Evolutionary conservation across 2,329 filamentous ascomycete species (phyloP).

Genomic region (Blastomyces percursus): DNA sequence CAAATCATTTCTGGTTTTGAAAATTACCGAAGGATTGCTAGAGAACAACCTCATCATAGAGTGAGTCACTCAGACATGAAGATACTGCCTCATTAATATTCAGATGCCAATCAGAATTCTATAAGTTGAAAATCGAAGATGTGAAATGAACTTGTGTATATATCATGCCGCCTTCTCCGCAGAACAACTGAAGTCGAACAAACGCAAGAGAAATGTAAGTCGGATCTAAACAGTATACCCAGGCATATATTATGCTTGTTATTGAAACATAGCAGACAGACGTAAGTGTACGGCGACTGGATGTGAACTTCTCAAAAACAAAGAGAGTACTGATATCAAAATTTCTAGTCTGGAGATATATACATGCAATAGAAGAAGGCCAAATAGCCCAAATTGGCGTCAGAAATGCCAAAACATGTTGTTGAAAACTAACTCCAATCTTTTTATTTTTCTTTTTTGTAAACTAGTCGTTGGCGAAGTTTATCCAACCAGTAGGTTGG

Average conservation of each 20-base stretch:
- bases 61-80: no score
- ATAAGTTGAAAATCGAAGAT: not conserved
- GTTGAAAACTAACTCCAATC: not conserved
- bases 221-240: not conserved
- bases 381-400: not conserved
- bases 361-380: not conserved
- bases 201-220: not conserved
- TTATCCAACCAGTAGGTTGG: not conserved
- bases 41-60: no score
- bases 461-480: not conserved
- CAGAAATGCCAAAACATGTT: not conserved
- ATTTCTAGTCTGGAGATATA: not conserved
- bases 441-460: not conserved
- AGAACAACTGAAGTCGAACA: not conserved
- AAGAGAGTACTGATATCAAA: not conserved
- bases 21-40: no score
- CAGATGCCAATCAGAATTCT: not conserved
- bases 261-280: not conserved
- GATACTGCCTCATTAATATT: no score
- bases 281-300: no score
- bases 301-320: not conserved
- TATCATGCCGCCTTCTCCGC: not conserved
- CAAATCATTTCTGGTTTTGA: not conserved
- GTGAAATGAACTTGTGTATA: not conserved
- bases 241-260: not conserved